These are phyloP conservation scores for Coemansia sp. DNA, from an alignment of 192 early-diverging fungal genomes.

Conservation along the genomic window DNA sequence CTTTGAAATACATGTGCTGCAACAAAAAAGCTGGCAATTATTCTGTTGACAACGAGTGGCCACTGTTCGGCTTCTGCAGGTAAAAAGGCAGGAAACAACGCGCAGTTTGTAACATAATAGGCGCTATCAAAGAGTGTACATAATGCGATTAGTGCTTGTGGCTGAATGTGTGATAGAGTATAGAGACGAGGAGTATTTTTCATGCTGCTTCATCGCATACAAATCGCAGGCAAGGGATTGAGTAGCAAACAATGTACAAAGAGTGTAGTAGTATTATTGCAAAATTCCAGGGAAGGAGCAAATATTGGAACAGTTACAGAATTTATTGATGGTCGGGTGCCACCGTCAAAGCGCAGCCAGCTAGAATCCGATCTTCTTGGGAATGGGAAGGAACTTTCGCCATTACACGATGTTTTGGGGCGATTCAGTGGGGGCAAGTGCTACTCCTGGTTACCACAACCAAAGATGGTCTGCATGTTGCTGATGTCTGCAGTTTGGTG, in stretches of 20 bases:
- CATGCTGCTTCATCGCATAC: background rate
- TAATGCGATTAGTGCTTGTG: background rate
- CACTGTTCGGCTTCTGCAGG: background rate
- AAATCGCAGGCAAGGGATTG: background rate
- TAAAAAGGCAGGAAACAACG: background rate
- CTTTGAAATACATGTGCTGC: background rate
- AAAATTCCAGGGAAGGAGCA: background rate
- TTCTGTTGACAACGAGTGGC: background rate
- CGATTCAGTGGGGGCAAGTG: background rate
- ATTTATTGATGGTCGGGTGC: no score
- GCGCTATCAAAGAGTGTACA: background rate
- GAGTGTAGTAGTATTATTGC: background rate
- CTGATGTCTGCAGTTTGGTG: conserved; percentile 2
- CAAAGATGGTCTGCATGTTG: background rate
- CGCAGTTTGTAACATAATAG: background rate
- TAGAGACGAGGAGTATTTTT: background rate
- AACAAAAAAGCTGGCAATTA: no score
- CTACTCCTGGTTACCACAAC: conserved; percentile 1
- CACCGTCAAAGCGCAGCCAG: no score
- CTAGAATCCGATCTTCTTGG: no score
- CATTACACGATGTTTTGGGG: background rate
- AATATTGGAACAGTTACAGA: no score
- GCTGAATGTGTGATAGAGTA: background rate
- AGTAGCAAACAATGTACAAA: background rate
- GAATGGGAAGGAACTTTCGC: background rate